Percentiles rank a stretch among this genome's conserved stretches.
These are phyloP conservation scores for Lasiosphaeria hispida DNA, from an alignment of 495 filamentous ascomycete species.

Conservation along the genomic window DNA sequence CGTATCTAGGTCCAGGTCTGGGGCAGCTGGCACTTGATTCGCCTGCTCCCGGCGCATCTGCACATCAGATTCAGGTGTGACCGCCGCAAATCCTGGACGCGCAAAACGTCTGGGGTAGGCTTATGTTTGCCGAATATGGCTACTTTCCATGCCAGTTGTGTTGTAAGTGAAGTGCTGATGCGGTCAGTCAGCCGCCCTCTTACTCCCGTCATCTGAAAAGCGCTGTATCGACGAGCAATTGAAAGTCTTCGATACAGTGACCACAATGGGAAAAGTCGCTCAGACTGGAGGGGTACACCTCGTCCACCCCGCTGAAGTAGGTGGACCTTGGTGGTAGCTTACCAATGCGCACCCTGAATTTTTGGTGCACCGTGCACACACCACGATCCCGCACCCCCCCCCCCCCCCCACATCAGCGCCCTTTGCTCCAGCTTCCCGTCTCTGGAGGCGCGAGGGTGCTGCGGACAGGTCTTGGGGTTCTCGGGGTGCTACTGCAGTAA, in stretches of 20 bases:
- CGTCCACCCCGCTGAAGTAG: too few relatives aligned
- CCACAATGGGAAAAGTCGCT: too few relatives aligned
- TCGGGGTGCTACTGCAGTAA: not conserved
- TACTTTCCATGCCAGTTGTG: not conserved
- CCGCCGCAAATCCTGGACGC: constrained; percentile 1
- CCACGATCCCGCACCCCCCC: constrained; percentile 3
- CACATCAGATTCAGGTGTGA: constrained; percentile 23
- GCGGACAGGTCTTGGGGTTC: not conserved
- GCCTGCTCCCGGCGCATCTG: constrained; percentile 19
- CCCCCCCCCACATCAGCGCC: constrained; percentile 2
- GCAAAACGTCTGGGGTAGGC: constrained; percentile 16
- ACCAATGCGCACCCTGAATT: not conserved
- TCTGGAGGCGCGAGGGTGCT: not conserved
- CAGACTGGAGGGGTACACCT: too few relatives aligned
- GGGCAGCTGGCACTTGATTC: constrained; percentile 8
- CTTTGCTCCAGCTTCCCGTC: not conserved
- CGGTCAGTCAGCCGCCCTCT: too few relatives aligned
- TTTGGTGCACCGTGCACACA: constrained; percentile 11
- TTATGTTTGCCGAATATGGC: not conserved
- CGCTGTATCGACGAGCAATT: too few relatives aligned
- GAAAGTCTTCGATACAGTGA: too few relatives aligned
- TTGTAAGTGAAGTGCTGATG: too few relatives aligned
- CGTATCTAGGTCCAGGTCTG: constrained; percentile 2
- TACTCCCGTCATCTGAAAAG: too few relatives aligned
- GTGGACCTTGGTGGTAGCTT: too few relatives aligned